Evolutionary conservation across 768 basidiomycete genomes (phyloP).

Genomic region (Phallus indusiatus): DNA sequence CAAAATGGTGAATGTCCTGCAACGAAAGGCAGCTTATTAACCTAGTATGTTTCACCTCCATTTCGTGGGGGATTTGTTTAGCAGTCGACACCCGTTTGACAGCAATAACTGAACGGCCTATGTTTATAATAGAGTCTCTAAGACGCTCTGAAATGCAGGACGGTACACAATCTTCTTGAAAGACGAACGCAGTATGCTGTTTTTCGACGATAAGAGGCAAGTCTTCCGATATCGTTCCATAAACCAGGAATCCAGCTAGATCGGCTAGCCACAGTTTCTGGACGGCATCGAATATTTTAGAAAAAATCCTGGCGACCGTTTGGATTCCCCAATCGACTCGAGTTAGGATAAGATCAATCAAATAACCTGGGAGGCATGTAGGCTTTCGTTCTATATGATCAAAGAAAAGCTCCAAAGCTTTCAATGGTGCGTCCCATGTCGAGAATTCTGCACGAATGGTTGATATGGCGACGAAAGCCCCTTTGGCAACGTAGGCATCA

Average conservation of each 20-base stretch:
- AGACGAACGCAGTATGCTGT: slow-evolving; percentile 27
- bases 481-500: slow-evolving; percentile 63
- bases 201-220: slow-evolving; percentile 57
- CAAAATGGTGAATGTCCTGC: slow-evolving; percentile 70
- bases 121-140: slow-evolving; percentile 74
- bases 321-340: slow-evolving; percentile 74
- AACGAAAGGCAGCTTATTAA: slow-evolving; percentile 60
- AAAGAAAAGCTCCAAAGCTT: slow-evolving; percentile 56
- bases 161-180: slow-evolving; percentile 62
- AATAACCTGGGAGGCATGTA: slow-evolving; percentile 60
- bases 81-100: slow-evolving; percentile 74
- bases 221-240: slow-evolving; percentile 51
- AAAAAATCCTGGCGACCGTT: slow-evolving; percentile 61
- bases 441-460: slow-evolving; percentile 76
- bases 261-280: slow-evolving; percentile 80
- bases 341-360: slow-evolving; percentile 69
- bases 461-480: slow-evolving; percentile 80
- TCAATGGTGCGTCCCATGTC: slow-evolving; percentile 82
- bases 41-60: slow-evolving; percentile 56
- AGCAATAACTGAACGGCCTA: slow-evolving; percentile 80
- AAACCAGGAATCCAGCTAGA: slow-evolving; percentile 71
- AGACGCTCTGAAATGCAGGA: slow-evolving; percentile 64
- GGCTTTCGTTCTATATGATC: slow-evolving; percentile 47
- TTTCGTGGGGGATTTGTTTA: slow-evolving; percentile 59
- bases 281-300: slow-evolving; percentile 61